Conservation (phyloP, 1,284 basidiomycete species). For the Rhizoctonia solani region DNA sequence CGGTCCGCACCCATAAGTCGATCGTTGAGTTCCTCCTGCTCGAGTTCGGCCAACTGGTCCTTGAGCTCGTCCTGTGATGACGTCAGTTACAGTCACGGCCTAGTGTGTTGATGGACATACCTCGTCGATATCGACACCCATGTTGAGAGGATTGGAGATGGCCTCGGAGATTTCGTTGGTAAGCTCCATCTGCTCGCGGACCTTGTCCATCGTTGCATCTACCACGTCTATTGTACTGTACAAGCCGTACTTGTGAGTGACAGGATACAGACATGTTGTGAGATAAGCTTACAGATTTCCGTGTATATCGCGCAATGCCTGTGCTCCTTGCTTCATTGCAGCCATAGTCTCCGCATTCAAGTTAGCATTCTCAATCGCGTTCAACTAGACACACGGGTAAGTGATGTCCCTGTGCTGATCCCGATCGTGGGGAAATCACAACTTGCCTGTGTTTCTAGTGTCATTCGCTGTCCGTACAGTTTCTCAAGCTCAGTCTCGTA, state of each 20-base stretch:
- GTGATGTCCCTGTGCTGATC: neutral
- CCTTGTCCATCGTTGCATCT: conserved; percentile 87
- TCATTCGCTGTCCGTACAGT: conserved; percentile 84
- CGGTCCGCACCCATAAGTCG: conserved; percentile 87
- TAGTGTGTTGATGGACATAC: conserved; percentile 46
- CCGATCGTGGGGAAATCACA: conserved; percentile 16
- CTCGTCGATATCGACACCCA: conserved; percentile 73
- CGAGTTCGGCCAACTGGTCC: conserved; percentile 85
- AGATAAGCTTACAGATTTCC: conserved; percentile 74
- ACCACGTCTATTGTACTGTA: conserved; percentile 87
- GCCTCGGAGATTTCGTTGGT: conserved; percentile 96
- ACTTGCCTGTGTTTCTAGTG: conserved; percentile 86
- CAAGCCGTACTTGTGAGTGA: neutral
- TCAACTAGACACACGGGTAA: conserved; percentile 55
- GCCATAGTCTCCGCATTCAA: conserved; percentile 98
- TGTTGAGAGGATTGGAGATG: conserved; percentile 76
- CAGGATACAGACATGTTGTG: neutral
- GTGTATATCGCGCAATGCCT: conserved; percentile 91
- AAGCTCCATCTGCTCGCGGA: conserved; percentile 91
- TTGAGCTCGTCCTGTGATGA: conserved; percentile 75
- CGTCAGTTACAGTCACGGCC: conserved; percentile 4
- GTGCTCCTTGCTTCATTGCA: conserved; percentile 96
- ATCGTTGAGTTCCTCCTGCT: conserved; percentile 90
- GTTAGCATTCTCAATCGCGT: conserved; percentile 97
- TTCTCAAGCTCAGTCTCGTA: conserved; percentile 88